Conservation (phyloP, 257 asterid genomes). For the Penstemon barbatus region DNA sequence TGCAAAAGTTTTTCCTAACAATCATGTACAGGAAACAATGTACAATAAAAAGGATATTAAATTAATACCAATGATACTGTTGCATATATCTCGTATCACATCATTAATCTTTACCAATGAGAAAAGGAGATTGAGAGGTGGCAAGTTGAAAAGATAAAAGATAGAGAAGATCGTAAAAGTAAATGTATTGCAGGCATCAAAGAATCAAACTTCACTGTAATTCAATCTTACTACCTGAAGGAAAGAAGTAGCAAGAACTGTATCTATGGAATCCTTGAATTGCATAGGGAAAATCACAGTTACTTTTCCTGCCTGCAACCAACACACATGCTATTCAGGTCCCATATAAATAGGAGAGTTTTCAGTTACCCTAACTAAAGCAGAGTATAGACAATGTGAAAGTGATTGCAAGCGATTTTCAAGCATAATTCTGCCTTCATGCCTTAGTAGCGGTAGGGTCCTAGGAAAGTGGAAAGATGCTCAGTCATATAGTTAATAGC, state of each 20-base stretch:
- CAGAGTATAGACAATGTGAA: slow-evolving; percentile 18
- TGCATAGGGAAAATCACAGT: slow-evolving; percentile 85
- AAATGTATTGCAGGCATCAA: slow-evolving; percentile 5
- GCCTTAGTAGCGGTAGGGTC: neutral
- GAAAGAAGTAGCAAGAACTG: slow-evolving; percentile 88
- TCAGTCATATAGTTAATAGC: neutral
- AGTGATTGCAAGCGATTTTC: slow-evolving; percentile 21
- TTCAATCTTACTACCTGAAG: slow-evolving; percentile 58
- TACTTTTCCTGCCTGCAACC: slow-evolving; percentile 70
- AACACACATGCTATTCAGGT: slow-evolving; percentile 29
- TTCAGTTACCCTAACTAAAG: slow-evolving; percentile 13
- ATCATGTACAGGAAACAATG: slow-evolving; percentile 6
- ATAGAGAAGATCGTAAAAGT: neutral
- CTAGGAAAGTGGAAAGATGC: neutral
- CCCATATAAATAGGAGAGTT: slow-evolving; percentile 2
- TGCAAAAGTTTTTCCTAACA: neutral
- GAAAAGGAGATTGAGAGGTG: neutral
- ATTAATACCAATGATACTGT: slow-evolving; percentile 9
- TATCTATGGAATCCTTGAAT: slow-evolving; percentile 82
- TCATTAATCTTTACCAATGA: slow-evolving; percentile 11
- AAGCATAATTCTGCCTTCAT: slow-evolving; percentile 18
- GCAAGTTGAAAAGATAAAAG: slow-evolving; percentile 7
- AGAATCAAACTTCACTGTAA: slow-evolving; percentile 10
- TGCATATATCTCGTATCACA: slow-evolving; percentile 4
- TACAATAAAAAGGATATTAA: neutral